phyloP scores from a whole-genome alignment of 805 yeast genomes.

The Myxozyma mucilagina region DNA sequence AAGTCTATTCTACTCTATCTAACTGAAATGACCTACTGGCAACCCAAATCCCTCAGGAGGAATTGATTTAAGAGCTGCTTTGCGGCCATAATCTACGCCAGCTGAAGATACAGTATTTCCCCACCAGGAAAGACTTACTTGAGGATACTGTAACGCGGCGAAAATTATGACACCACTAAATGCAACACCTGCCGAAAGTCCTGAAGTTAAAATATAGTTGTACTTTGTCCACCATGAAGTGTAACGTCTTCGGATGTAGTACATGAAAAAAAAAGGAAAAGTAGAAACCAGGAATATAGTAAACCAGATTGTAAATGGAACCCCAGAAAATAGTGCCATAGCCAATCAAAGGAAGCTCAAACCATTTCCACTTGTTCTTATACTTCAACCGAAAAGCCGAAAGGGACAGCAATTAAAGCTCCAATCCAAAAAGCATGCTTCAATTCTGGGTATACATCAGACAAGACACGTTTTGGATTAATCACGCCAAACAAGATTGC shows the following conservation, averaged over 20 bases:
- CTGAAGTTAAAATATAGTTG: conserved; percentile 65
- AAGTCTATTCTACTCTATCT: too few relatives aligned
- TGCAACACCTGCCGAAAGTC: conserved; percentile 65
- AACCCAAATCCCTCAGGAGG: conserved; percentile 15
- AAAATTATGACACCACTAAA: conserved; percentile 60
- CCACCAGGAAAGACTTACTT: conserved; percentile 52
- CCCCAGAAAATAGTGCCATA: conserved; percentile 17
- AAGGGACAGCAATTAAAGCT: conserved; percentile 16
- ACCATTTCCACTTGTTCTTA: conserved; percentile 2
- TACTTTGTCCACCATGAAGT: conserved; percentile 75
- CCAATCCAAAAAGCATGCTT: conserved; percentile 23
- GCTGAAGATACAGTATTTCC: conserved; percentile 46
- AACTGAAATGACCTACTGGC: conserved; percentile 1
- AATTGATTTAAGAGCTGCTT: conserved; percentile 15
- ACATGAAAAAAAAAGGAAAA: conserved; percentile 56
- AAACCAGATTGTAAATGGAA: conserved; percentile 10
- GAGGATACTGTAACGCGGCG: conserved; percentile 44
- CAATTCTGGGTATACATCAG: conserved; percentile 16
- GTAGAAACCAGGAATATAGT: conserved; percentile 17
- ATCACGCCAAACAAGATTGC: conserved; percentile 23
- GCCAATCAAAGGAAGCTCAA: conserved; percentile 13
- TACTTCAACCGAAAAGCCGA: conserved; percentile 12
- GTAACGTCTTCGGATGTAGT: conserved; percentile 54
- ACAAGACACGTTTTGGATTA: conserved; percentile 16
- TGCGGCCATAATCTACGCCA: conserved; percentile 19